Evolutionary conservation across 2,329 filamentous ascomycete genomes (phyloP).

Genomic region (Colletotrichum sp.): DNA sequence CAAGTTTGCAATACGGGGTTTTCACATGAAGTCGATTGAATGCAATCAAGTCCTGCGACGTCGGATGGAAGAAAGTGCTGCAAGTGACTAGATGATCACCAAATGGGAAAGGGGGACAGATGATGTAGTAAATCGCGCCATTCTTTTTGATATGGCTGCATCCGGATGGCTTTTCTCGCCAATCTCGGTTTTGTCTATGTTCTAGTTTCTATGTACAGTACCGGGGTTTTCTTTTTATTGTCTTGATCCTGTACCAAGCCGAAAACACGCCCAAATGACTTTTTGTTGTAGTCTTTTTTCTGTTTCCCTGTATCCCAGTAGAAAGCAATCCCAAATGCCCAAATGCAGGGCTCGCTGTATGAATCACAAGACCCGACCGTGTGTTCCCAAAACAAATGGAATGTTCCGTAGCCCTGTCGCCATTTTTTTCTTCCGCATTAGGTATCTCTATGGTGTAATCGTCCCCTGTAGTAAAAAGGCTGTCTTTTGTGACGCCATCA

Average conservation of each 20-base stretch:
- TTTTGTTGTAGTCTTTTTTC: background rate
- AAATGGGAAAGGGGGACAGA: background rate
- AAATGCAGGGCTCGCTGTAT: background rate
- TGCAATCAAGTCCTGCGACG: background rate
- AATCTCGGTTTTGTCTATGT: background rate
- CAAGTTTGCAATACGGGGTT: background rate
- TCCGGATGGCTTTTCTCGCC: background rate
- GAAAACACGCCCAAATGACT: background rate
- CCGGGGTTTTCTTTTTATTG: background rate
- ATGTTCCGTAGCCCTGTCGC: background rate
- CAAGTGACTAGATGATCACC: background rate
- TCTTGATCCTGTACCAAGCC: background rate
- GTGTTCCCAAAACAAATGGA: background rate
- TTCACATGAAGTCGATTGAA: background rate
- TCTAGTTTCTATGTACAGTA: slow-evolving; percentile 8
- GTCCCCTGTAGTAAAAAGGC: background rate
- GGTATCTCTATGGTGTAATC: background rate
- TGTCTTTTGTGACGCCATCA: background rate
- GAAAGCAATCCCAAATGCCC: background rate
- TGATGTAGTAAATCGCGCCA: background rate
- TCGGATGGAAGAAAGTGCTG: background rate
- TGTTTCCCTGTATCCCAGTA: background rate
- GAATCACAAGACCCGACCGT: background rate
- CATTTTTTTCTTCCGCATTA: slow-evolving; percentile 13
- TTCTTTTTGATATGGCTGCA: background rate